A percentile compares a stretch with the other conserved stretches of the same genome.
phyloP scores from a whole-genome alignment of 768 basidiomycete genomes.

The Russula compacta region DNA sequence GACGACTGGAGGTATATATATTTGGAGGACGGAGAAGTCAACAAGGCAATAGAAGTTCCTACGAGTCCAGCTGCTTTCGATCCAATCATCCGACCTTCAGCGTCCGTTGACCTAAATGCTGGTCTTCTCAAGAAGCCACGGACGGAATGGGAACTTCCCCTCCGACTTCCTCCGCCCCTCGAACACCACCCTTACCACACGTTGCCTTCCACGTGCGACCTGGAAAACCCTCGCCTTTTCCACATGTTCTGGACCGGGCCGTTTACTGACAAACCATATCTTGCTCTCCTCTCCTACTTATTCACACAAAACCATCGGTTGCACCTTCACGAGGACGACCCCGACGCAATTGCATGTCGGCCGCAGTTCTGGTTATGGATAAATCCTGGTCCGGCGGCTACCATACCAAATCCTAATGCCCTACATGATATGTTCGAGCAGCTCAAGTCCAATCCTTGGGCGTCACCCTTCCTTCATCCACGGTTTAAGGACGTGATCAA shows the following conservation, averaged over 20 bases:
- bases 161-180: constrained; percentile 42
- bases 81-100: constrained; percentile 20
- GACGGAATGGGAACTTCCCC: constrained; percentile 50
- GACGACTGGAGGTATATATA: constrained; percentile 88
- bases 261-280: constrained; percentile 98
- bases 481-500: constrained; percentile 87
- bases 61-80: constrained; percentile 24
- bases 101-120: constrained; percentile 37
- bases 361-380: constrained; percentile 98
- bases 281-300: constrained; percentile 87
- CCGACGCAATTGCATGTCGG: constrained; percentile 56
- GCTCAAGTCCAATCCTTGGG: constrained; percentile 84
- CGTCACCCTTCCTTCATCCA: constrained; percentile 87
- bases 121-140: constrained; percentile 52
- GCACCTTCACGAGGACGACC: constrained; percentile 44
- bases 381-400: constrained; percentile 92
- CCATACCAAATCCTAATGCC: constrained; percentile 78
- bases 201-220: constrained; percentile 62
- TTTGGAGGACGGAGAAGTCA: constrained; percentile 44
- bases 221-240: constrained; percentile 79
- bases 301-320: constrained; percentile 93
- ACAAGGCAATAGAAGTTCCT: constrained; percentile 32
- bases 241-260: constrained; percentile 99
- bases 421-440: constrained; percentile 73
- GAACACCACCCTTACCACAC: constrained; percentile 50